A percentile compares a stretch with the other conserved stretches of the same genome.
Conservation (phyloP, 2,329 filamentous ascomycete species). For the Clarireedia hainanense region DNA sequence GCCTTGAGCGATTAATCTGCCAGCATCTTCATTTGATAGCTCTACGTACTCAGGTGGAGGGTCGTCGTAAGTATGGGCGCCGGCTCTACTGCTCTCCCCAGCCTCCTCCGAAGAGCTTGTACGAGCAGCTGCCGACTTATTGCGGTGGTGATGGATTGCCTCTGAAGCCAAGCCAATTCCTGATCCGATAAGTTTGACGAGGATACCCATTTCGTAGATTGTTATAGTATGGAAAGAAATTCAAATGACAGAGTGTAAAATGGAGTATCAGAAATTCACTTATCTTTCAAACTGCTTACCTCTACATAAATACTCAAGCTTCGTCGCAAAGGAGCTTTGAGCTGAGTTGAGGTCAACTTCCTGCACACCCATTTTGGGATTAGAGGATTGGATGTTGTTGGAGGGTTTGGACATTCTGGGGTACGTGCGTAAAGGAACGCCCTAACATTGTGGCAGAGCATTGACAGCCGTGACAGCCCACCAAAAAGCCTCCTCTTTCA, state of each 20-base stretch:
- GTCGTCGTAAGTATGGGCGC: conserved; percentile 5
- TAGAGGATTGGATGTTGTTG: no score
- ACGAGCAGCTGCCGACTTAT: conserved; percentile 1
- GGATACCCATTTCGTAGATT: conserved; percentile 12
- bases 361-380: no score
- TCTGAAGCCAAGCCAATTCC: conserved; percentile 25
- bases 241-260: not conserved
- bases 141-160: conserved; percentile 14
- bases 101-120: not conserved
- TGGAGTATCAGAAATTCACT: not conserved
- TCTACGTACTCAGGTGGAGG: conserved; percentile 21
- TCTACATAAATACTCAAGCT: no score
- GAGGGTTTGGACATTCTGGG: no score
- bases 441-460: no score
- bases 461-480: no score
- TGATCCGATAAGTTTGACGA: conserved; percentile 20
- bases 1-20: conserved; percentile 15
- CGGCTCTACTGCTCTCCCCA: conserved; percentile 15
- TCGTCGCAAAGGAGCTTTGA: no score
- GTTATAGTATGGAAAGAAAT: not conserved
- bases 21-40: conserved; percentile 13
- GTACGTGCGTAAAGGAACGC: no score
- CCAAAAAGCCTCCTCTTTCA: no score
- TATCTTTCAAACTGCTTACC: no score
- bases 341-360: no score